phyloP scores from a whole-genome alignment of 208 protist species.

The Wallacemonas sp. region DNA sequence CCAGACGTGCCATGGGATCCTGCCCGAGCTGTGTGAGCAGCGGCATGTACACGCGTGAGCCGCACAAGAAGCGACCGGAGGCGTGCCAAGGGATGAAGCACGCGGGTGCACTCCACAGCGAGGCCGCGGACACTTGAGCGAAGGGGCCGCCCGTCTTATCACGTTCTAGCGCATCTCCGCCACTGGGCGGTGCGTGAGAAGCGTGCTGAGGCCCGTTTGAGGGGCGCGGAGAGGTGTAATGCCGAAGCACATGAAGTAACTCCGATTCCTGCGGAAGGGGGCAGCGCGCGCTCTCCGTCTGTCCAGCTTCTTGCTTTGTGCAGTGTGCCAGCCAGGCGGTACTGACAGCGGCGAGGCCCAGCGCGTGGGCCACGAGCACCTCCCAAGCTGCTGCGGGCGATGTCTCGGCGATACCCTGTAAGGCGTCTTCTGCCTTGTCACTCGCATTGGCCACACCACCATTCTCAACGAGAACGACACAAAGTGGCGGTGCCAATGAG shows the following conservation, averaged over 20 bases:
- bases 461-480: too few relatives aligned
- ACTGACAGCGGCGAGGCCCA: constrained; percentile 47
- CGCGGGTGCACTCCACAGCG: neutral
- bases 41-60: constrained; percentile 19
- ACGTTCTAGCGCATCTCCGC: too few relatives aligned
- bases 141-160: neutral
- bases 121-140: neutral
- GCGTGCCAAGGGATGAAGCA: constrained; percentile 1
- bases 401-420: too few relatives aligned
- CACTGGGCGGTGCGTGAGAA: too few relatives aligned
- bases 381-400: constrained; percentile 13
- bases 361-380: constrained; percentile 42
- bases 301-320: neutral
- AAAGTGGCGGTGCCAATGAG: too few relatives aligned
- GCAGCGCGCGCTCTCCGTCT: neutral
- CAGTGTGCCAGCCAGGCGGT: constrained; percentile 33
- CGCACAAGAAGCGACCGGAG: constrained; percentile 14
- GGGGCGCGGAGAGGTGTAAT: neutral
- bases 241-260: neutral
- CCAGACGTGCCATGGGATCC: constrained; percentile 5
- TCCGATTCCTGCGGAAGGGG: neutral
- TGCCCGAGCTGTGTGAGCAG: neutral
- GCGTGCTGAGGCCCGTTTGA: too few relatives aligned
- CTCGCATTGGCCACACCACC: too few relatives aligned
- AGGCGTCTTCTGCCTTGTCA: too few relatives aligned